Base-by-base conservation (phyloP, 2,329 filamentous ascomycete species). In the Neopestalotiopsis rosae region DNA sequence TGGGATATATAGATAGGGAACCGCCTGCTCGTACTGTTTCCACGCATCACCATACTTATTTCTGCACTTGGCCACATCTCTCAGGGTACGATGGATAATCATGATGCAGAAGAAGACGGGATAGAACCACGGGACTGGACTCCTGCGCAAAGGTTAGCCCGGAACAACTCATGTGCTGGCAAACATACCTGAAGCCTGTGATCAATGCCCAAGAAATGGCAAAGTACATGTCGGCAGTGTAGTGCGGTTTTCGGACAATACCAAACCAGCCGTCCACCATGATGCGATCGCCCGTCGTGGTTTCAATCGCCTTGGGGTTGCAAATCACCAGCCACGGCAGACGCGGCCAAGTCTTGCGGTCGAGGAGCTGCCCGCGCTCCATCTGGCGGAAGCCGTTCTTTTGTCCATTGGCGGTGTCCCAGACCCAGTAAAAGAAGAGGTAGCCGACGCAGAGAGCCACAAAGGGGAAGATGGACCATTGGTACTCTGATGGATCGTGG, bases 331-430 rank as follows among this genome's bases (percentile, higher is more conserved):
- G 92, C 91, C 94, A 97, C 4, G 94, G 94, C 17, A 97, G 87
- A 80, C 95, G 93, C 4, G 95, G 94, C 83, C 97, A 97, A 1
- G 94, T 91, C 74, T 91, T 93, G 75, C 94, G 92, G 78, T 89
- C 84, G 65, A 91, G 81, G 66, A 88, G 78, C 61, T 90, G 90
- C 69, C 94, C 94, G 70, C 91, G 89, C 82, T 97, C 93, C 81
- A 90, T 87, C 72, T 92, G 89, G 66, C 94, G 90, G 88, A 95
- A 97, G 72, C 92, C 91, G 84, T 97, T 97, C 88, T 97, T 97
- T 81, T 97, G 94, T 77, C 90, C 94, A 84, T 97, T 97, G 81
- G 90, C 91, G 57, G 94, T 96, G 78, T 97, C 94, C 94, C 94
- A 97, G 67, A 97, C 86, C 89, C 93, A 95, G 85, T 97, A 97